Percentiles rank a stretch among this genome's conserved stretches.
phyloP scores from a whole-genome alignment of 768 basidiomycete genomes.

The Sporobolomyces phaffii region DNA sequence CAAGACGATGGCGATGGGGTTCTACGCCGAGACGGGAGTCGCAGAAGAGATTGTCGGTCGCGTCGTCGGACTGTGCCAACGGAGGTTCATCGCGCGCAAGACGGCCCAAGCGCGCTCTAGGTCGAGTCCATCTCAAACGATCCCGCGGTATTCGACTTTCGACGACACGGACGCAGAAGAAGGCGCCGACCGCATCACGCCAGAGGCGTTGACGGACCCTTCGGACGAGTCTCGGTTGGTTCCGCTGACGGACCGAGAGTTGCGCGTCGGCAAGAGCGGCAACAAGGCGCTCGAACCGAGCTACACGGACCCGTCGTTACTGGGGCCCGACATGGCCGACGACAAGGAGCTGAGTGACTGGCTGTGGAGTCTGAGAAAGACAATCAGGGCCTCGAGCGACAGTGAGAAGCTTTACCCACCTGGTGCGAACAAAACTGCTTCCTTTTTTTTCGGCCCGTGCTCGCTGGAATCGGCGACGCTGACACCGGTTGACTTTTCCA shows the following conservation, averaged over 20 bases:
- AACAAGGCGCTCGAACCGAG: constrained; percentile 40
- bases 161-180: neutral
- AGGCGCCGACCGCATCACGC: neutral
- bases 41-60: constrained; percentile 48
- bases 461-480: no score
- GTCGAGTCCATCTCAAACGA: no score
- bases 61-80: constrained; percentile 45
- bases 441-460: no score
- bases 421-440: constrained; percentile 39
- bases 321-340: constrained; percentile 16
- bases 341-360: constrained; percentile 45
- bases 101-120: neutral
- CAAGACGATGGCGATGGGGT: constrained; percentile 46
- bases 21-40: constrained; percentile 46
- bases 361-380: constrained; percentile 46
- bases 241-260: constrained; percentile 32
- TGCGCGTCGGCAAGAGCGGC: constrained; percentile 33
- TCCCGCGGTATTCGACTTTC: no score
- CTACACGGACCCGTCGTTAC: constrained; percentile 40
- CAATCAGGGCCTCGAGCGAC: constrained; percentile 47
- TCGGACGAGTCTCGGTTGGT: constrained; percentile 33
- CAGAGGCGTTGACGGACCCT: constrained; percentile 12
- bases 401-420: constrained; percentile 48
- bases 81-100: constrained; percentile 33
- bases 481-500: no score